Evolutionary conservation across 768 basidiomycete species (phyloP).

Genomic region (Leccinum boreale): DNA sequence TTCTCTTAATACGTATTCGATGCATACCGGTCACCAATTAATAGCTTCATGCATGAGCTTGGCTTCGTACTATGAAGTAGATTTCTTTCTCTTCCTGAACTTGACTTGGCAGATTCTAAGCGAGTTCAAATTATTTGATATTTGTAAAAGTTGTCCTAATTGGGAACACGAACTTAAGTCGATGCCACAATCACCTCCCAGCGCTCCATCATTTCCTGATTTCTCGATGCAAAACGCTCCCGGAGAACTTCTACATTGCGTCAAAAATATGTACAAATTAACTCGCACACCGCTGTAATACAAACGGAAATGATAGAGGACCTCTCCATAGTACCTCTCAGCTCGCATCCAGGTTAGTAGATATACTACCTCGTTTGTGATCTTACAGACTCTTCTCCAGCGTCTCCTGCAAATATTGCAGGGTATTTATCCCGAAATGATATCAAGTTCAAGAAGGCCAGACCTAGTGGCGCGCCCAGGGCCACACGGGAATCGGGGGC

Average conservation of each 20-base stretch:
- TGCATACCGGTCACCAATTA: slow-evolving; percentile 84
- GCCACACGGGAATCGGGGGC: slow-evolving; percentile 16
- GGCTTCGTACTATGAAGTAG: slow-evolving; percentile 77
- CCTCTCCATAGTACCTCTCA: not conserved
- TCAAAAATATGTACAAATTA: not conserved
- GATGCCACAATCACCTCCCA: too few species aligned
- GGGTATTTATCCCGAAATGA: not conserved
- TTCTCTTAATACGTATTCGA: not conserved
- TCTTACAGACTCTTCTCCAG: not conserved
- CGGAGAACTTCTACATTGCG: not conserved
- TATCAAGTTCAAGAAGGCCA: not conserved
- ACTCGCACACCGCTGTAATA: not conserved
- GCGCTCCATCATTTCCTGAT: too few species aligned
- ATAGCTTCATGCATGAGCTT: slow-evolving; percentile 97
- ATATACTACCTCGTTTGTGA: not conserved
- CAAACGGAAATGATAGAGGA: not conserved
- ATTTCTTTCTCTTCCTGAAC: slow-evolving; percentile 93
- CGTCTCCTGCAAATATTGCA: not conserved
- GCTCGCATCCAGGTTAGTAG: not conserved
- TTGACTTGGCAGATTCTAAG: too few species aligned
- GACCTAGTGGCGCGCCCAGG: not conserved
- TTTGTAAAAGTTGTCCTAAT: too few species aligned
- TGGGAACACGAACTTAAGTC: too few species aligned
- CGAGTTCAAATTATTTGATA: too few species aligned
- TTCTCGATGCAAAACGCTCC: not conserved